These are phyloP conservation scores for Saksenaea oblongispora DNA, from an alignment of 371 early-diverging fungal genomes.

Conservation along the genomic window DNA sequence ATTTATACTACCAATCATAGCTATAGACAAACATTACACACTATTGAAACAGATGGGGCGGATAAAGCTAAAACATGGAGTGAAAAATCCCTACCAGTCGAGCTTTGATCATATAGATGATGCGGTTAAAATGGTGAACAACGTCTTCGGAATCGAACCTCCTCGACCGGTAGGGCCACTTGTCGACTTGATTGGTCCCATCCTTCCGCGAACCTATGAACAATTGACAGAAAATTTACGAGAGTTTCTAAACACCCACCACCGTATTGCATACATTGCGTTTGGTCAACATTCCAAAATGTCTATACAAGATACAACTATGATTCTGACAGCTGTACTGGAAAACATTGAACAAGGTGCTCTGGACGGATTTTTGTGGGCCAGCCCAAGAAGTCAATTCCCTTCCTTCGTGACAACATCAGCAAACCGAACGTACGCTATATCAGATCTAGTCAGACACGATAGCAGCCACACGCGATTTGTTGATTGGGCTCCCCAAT, in stretches of 20 bases:
- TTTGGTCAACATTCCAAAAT: slow-evolving; percentile 35
- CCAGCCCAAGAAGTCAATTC: slow-evolving; percentile 1
- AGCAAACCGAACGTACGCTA: background rate
- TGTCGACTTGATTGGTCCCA: slow-evolving; percentile 35
- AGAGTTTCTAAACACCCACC: slow-evolving; percentile 20
- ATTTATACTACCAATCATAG: slow-evolving; percentile 11
- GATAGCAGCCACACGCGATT: slow-evolving; percentile 13
- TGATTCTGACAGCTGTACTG: slow-evolving; percentile 20
- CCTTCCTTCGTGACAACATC: slow-evolving; percentile 12
- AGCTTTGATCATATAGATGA: background rate
- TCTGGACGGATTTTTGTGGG: slow-evolving; percentile 44
- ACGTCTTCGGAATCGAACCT: slow-evolving; percentile 22
- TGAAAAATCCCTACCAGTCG: background rate
- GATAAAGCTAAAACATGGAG: background rate
- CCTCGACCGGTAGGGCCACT: slow-evolving; percentile 33
- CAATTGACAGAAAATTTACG: slow-evolving; percentile 15
- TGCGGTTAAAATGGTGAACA: slow-evolving; percentile 27
- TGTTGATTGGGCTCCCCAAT: slow-evolving; percentile 42
- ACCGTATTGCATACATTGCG: slow-evolving; percentile 29
- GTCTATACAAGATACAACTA: slow-evolving; percentile 1
- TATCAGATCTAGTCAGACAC: background rate
- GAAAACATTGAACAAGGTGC: slow-evolving; percentile 14
- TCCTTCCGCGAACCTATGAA: slow-evolving; percentile 18
- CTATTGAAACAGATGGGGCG: background rate
- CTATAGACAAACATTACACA: background rate